Base-by-base conservation (phyloP, 179 eudicot genomes). In the Actinidia arguta region DNA sequence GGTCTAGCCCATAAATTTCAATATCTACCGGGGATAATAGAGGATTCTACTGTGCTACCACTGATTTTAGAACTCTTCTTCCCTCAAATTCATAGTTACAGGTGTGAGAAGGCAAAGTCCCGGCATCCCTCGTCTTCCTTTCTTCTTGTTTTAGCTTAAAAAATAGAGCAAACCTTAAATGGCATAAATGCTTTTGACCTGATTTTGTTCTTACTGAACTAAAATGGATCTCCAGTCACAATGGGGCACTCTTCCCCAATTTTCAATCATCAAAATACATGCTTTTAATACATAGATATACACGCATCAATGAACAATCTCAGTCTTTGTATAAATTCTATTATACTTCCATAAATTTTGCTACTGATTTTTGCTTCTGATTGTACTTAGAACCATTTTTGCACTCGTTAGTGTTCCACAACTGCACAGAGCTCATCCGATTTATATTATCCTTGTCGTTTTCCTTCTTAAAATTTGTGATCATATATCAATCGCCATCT, bases 371-470 rank as follows among this genome's bases (percentile, higher is more conserved):
- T 24, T 51, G 71, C 17, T 55, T 72, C 22, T 52, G 47, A 44
- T 79, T 76, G 67, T 3, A 61, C 48, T 55, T 81, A 10, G 61
- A 27, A 64, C 63, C 80, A 63, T 54, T 76, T 59, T 79, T 75
- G 24, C 66, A 25, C 58, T 75, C 52, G 82, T 86, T 85, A 55
- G 83, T 76, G 75, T 81, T 91, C 96, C 98, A 94, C 13, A 94
- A 87, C 85, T 92, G 98, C 75, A 89, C 92, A 16, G 96, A 90
- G 82, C 96, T 92, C 98, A 92, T 69, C 98, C 98, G 92, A 77
- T 90, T 86, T 87, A 66, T 90, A 83, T 92, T 94, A 62, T 94
- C 96, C 67, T 67, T 86, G 51, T 81, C 67, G 54, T 83, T 78
- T 6, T 81, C 91, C 16, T 85, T 86, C 9, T 16, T 79, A 76